Percentiles rank a stretch among this genome's conserved stretches.
phyloP scores from a whole-genome alignment of 805 yeast species.

The Ogataea pilisensis region DNA sequence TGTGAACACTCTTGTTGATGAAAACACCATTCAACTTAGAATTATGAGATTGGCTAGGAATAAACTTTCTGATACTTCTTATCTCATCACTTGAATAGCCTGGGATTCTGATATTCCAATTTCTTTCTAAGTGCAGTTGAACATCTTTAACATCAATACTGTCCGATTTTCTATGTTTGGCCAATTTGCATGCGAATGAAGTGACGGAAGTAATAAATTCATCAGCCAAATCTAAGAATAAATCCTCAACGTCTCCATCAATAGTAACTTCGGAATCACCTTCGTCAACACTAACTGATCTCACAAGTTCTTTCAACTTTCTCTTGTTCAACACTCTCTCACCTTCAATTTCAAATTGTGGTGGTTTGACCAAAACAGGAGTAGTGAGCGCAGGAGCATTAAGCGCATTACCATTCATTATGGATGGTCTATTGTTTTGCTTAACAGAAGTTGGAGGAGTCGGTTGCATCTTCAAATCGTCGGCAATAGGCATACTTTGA shows the following conservation, averaged over 20 bases:
- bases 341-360: constrained; percentile 77
- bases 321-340: constrained; percentile 85
- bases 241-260: constrained; percentile 94
- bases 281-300: constrained; percentile 76
- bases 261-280: constrained; percentile 88
- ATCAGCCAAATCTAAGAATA: constrained; percentile 88
- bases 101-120: constrained; percentile 94
- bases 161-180: constrained; percentile 90
- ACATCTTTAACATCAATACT: constrained; percentile 83
- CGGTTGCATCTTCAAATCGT: constrained; percentile 58
- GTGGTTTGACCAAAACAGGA: constrained; percentile 71
- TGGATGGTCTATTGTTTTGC: constrained; percentile 68
- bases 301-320: constrained; percentile 81
- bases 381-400: constrained; percentile 66
- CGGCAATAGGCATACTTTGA: constrained; percentile 71
- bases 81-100: constrained; percentile 92
- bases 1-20: constrained; percentile 58
- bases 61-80: constrained; percentile 69
- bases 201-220: constrained; percentile 91
- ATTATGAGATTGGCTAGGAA: constrained; percentile 56
- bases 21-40: constrained; percentile 69
- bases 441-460: constrained; percentile 63
- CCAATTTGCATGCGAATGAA: constrained; percentile 87
- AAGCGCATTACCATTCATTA: constrained; percentile 79
- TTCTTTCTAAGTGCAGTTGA: constrained; percentile 84